These are phyloP conservation scores for Diplodia intermedia DNA, from an alignment of 2,329 filamentous ascomycete genomes.

Conservation along the genomic window DNA sequence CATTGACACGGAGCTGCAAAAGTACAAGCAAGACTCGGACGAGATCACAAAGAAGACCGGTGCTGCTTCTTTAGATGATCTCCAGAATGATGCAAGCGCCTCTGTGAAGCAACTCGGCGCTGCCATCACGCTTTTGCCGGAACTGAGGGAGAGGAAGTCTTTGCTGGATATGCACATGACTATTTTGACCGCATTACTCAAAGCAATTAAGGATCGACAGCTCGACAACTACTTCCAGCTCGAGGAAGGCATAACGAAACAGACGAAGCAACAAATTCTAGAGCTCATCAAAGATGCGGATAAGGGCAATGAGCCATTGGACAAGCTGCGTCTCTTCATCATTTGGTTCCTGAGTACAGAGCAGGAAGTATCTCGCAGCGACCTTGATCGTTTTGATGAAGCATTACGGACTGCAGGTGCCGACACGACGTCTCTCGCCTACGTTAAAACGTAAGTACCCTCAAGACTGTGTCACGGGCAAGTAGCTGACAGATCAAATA, in stretches of 20 bases:
- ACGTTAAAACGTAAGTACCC: constrained; percentile 77
- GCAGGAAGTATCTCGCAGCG: constrained; percentile 79
- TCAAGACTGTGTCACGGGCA: constrained; percentile 6
- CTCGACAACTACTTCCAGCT: constrained; percentile 96
- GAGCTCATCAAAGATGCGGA: constrained; percentile 81
- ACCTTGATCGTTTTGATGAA: constrained; percentile 87
- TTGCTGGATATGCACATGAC: constrained; percentile 99
- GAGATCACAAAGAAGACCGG: constrained; percentile 96
- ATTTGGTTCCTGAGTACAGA: constrained; percentile 93
- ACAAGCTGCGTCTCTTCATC: constrained; percentile 92
- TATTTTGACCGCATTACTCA: constrained; percentile 79
- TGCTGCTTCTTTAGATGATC: constrained; percentile 87
- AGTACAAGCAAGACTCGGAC: constrained; percentile 93
- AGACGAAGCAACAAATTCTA: constrained; percentile 86
- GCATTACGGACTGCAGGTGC: constrained; percentile 77
- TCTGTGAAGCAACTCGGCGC: constrained; percentile 95
- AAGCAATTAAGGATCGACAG: constrained; percentile 92
- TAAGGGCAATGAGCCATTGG: constrained; percentile 82
- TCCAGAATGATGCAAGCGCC: constrained; percentile 85
- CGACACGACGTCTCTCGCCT: constrained; percentile 79
- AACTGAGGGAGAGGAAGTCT: constrained; percentile 90
- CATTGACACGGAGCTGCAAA: constrained; percentile 89
- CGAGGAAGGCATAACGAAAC: constrained; percentile 90
- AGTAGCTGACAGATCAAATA: constrained; percentile 41
- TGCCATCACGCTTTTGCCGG: constrained; percentile 89